phyloP scores from a whole-genome alignment of 495 filamentous ascomycete species.

The Cercophora newfieldiana region DNA sequence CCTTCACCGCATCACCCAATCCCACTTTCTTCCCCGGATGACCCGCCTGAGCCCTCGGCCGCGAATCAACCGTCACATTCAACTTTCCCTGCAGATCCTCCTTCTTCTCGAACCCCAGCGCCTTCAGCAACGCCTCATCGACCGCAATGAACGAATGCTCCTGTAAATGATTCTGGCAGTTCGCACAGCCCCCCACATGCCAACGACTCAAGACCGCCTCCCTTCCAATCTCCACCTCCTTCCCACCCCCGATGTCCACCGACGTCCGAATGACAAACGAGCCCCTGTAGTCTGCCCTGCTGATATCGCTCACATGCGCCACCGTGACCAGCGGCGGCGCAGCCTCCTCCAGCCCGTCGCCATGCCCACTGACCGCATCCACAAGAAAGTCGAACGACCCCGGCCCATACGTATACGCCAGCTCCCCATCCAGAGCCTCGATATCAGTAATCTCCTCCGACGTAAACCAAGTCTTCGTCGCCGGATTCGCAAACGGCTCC shows the following conservation, averaged over 20 bases:
- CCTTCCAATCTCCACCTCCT: conserved; percentile 12
- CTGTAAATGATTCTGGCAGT: conserved; percentile 26
- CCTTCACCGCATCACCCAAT: too few species aligned
- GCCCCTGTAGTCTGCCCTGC: conserved; percentile 19
- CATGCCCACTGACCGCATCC: neutral
- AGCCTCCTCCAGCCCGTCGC: neutral
- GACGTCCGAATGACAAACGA: conserved; percentile 8
- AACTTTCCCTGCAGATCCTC: too few species aligned
- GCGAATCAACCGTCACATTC: too few species aligned
- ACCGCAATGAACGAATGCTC: neutral
- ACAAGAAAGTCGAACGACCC: neutral
- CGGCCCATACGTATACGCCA: neutral
- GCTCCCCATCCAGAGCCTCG: conserved; percentile 14
- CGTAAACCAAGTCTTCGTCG: conserved; percentile 2
- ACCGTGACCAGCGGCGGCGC: neutral
- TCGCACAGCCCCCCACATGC: conserved; percentile 26
- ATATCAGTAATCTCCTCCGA: conserved; percentile 17
- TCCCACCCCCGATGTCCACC: neutral
- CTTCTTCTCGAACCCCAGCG: too few species aligned
- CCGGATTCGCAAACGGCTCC: conserved; percentile 18
- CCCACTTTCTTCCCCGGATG: too few species aligned
- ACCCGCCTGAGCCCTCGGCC: too few species aligned
- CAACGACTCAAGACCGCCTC: conserved; percentile 30
- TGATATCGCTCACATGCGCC: conserved; percentile 2
- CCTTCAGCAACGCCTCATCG: too few species aligned